Conservation (phyloP, 1,284 basidiomycete species). For the Boletellus deceptivus region DNA sequence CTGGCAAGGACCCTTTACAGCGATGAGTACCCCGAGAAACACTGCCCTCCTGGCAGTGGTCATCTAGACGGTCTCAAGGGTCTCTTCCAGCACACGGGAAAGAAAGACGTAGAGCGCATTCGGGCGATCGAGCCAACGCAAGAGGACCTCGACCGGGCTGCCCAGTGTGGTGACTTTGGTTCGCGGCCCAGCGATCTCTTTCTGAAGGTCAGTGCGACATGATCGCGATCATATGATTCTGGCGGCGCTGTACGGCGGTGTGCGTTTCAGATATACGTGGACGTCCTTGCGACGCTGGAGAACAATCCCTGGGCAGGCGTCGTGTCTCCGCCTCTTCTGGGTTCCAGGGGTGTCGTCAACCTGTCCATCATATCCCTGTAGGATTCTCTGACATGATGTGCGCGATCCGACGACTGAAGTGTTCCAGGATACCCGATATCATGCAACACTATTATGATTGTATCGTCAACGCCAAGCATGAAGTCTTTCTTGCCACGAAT, state of each 20-base stretch:
- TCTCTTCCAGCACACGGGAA: constrained; percentile 21
- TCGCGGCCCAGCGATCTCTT: constrained; percentile 48
- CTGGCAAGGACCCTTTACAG: constrained; percentile 27
- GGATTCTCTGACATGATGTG: constrained; percentile 3
- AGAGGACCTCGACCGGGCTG: constrained; percentile 40
- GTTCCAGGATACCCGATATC: constrained; percentile 56
- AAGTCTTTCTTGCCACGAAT: constrained; percentile 63
- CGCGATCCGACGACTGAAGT: constrained; percentile 4
- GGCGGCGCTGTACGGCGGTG: too few species aligned
- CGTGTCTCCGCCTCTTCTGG: constrained; percentile 56
- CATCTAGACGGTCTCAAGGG: constrained; percentile 21
- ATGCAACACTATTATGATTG: constrained; percentile 57
- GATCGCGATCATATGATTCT: too few species aligned
- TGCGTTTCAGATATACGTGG: constrained; percentile 49
- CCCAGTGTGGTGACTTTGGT: constrained; percentile 43
- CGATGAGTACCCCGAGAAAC: constrained; percentile 14
- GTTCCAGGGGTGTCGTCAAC: constrained; percentile 56
- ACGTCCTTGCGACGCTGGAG: constrained; percentile 51
- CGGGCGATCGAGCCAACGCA: constrained; percentile 29
- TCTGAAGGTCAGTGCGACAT: constrained; percentile 36
- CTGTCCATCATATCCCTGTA: constrained; percentile 47
- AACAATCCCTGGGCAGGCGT: constrained; percentile 51
- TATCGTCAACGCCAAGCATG: constrained; percentile 56
- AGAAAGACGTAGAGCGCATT: constrained; percentile 20
- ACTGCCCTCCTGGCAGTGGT: constrained; percentile 3